A percentile compares a stretch with the other conserved stretches of the same genome.
phyloP scores from a whole-genome alignment of 78 protist genomes.

The Speleostelium caveatum region DNA sequence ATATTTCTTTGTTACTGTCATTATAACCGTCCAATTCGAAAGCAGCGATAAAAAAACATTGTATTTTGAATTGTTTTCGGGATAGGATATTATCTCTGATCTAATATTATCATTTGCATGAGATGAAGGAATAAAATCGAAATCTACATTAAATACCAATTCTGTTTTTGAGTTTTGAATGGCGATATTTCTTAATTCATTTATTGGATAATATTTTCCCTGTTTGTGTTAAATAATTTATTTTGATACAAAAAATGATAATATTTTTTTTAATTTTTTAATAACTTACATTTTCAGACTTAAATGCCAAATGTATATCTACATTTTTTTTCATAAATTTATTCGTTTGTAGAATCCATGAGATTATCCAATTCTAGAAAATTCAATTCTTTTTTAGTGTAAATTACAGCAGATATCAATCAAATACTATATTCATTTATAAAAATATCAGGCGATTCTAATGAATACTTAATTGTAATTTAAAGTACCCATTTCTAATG shows the following conservation, averaged over 20 bases:
- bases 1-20: background rate
- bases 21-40: background rate
- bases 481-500: no score
- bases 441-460: no score
- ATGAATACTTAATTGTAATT: no score
- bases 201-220: slow-evolving; percentile 6
- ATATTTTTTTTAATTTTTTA: no score
- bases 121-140: background rate
- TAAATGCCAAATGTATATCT: background rate
- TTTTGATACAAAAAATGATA: no score
- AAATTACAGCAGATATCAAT: background rate
- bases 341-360: background rate
- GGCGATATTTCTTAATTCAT: background rate
- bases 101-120: background rate
- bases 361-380: background rate
- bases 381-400: background rate
- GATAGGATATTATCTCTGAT: background rate
- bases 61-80: background rate
- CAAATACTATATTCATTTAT: no score
- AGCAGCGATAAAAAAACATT: background rate
- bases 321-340: background rate
- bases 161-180: background rate
- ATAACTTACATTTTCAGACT: background rate
- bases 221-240: no score
- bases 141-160: background rate